These are phyloP conservation scores for Ophiostoma tasmaniense DNA, from an alignment of 2,329 filamentous ascomycete species.

Conservation along the genomic window DNA sequence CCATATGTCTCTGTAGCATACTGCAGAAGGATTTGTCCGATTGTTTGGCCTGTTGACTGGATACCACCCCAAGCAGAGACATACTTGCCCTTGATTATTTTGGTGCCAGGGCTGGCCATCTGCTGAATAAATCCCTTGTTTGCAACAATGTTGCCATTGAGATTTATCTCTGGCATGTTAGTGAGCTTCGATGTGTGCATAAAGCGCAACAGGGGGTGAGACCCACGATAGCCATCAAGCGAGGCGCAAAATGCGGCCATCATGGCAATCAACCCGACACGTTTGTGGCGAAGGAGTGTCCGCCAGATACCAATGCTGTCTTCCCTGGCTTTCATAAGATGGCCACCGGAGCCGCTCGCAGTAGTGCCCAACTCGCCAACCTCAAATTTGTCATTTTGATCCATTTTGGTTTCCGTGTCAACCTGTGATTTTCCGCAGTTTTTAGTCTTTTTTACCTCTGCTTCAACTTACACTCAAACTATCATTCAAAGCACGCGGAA, in stretches of 20 bases:
- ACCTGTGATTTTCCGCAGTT: not conserved
- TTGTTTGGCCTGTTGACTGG: conserved; percentile 13
- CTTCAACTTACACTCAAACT: not conserved
- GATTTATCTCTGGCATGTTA: conserved; percentile 13
- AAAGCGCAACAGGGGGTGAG: not conserved
- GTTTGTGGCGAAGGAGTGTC: conserved; percentile 29
- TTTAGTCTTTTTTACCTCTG: not conserved
- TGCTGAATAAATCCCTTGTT: conserved; percentile 18
- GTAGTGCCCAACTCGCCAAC: not conserved
- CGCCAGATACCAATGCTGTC: conserved; percentile 35
- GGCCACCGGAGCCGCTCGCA: not conserved
- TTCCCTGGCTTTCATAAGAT: conserved; percentile 21
- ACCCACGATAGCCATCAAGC: conserved; percentile 26
- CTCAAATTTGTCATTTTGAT: not conserved
- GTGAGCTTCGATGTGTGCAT: not conserved
- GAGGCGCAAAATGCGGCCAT: conserved; percentile 34
- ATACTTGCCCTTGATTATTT: conserved; percentile 16
- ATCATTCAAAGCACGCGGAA: too few species aligned
- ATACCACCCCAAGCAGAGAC: conserved; percentile 17
- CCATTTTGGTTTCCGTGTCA: not conserved
- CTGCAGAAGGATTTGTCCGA: conserved; percentile 25
- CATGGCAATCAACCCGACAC: conserved; percentile 31
- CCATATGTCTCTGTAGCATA: conserved; percentile 30
- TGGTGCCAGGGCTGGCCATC: conserved; percentile 15
- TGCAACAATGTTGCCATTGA: conserved; percentile 17